Percentiles rank a stretch among this genome's conserved stretches.
Evolutionary conservation across 257 asterid species (phyloP).

Genomic region (Nicotiana otophora): DNA sequence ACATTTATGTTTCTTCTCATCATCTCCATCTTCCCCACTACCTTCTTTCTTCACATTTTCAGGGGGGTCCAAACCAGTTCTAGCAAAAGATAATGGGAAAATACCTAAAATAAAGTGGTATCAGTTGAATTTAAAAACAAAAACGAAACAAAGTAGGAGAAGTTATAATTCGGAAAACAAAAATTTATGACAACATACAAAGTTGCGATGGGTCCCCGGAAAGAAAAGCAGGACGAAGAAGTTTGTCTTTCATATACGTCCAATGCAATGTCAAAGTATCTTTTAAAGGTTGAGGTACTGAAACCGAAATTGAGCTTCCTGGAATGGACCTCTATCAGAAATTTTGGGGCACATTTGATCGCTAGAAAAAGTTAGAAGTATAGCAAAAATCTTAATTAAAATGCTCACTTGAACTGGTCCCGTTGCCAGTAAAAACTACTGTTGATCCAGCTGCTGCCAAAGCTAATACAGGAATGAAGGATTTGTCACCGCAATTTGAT

Average conservation of each 20-base stretch:
- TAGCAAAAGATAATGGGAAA: slow-evolving; percentile 41
- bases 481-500: slow-evolving; percentile 21
- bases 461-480: slow-evolving; percentile 40
- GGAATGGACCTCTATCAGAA: background rate
- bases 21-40: slow-evolving; percentile 27
- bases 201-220: slow-evolving; percentile 24
- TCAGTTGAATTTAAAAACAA: background rate
- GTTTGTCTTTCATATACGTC: slow-evolving; percentile 31
- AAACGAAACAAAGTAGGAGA: background rate
- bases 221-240: slow-evolving; percentile 19
- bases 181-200: slow-evolving; percentile 30
- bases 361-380: background rate
- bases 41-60: slow-evolving; percentile 31
- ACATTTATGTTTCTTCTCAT: slow-evolving; percentile 32
- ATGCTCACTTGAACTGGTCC: slow-evolving; percentile 38
- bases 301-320: slow-evolving; percentile 40
- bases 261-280: slow-evolving; percentile 37
- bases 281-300: slow-evolving; percentile 29
- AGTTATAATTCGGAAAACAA: background rate
- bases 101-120: slow-evolving; percentile 37
- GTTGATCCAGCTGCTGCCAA: slow-evolving; percentile 66
- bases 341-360: background rate
- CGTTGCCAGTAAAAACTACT: slow-evolving; percentile 24
- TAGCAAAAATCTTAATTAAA: background rate
- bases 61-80: slow-evolving; percentile 25